Percentiles rank a stretch among this genome's conserved stretches.
Conservation (phyloP, 169 alveolate genomes). For the Eimeria necatrix region DNA sequence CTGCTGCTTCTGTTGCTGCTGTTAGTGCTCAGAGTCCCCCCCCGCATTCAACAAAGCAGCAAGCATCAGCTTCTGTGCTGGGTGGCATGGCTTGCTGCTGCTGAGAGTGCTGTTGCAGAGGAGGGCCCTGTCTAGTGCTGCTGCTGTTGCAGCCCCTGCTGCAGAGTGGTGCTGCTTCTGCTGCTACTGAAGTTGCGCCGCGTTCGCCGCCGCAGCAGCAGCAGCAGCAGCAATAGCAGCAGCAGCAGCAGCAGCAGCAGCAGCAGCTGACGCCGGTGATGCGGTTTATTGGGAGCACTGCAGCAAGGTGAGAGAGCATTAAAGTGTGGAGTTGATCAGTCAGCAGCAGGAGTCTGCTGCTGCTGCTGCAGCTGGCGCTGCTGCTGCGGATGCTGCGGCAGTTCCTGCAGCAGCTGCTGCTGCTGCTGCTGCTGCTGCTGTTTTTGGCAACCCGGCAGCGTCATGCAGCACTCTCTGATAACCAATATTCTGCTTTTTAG, state of each 20-base stretch:
- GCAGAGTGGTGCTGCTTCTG: not conserved
- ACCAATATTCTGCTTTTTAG: not conserved
- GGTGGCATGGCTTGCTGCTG: too few relatives aligned
- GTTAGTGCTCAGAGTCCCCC: too few relatives aligned
- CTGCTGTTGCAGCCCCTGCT: not conserved
- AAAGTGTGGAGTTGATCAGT: too few relatives aligned
- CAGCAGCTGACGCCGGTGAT: too few relatives aligned
- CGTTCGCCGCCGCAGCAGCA: not conserved
- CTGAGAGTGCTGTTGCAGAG: too few relatives aligned
- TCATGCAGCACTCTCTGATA: not conserved
- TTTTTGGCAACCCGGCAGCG: too few relatives aligned
- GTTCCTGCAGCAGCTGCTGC: not conserved
- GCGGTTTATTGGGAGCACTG: too few relatives aligned
- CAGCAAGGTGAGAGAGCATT: too few relatives aligned
- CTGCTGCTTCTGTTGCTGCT: not conserved
- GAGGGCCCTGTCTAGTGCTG: too few relatives aligned
- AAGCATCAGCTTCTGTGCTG: too few relatives aligned
- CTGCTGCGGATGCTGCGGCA: too few relatives aligned
- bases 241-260: not conserved
- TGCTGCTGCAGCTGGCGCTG: conserved; percentile 20
- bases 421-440: not conserved
- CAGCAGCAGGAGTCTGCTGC: not conserved
- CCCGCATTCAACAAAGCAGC: too few relatives aligned
- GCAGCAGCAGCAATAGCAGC: not conserved
- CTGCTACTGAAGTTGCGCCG: not conserved